Evolutionary conservation across 2,329 filamentous ascomycete species (phyloP), one percentile per base, ranked within the genome.

Genomic region (Teratosphaeria epicoccoides): DNA sequence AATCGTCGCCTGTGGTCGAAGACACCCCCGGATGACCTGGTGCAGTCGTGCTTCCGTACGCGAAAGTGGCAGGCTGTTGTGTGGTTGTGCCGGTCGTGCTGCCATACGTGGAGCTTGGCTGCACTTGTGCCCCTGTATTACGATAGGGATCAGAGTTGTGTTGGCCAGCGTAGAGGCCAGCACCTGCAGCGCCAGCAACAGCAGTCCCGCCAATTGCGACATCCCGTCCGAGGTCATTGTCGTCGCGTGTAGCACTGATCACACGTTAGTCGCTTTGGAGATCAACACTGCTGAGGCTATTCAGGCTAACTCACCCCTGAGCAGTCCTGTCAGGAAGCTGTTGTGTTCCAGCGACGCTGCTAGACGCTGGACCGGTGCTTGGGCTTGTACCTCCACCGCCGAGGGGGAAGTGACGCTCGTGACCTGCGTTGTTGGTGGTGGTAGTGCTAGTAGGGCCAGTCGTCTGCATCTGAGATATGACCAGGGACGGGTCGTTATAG

Each of bases 381-480:
- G 40, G 20, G 25, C n/a, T 28, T 11, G 46, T 50, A 6, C 11
- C 29, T 43, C 45, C 46, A 10, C 70, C 69, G 48, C 69, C 65
- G 12, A 52, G 29, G 4, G 52, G 52, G 37, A 54, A 54, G 12
- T 46, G 12, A 70, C 66, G 47, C 67, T 68, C 52, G 67, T 46
- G 12, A 70, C 66, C 46, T 67, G 68, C 52, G 67, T 70, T 68
- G 20, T 4, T 56, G 67, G 70, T 17, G 65, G 64, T 25, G 61
- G 62, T 28, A 7, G 44, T 25, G 44, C 17, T 46, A 17, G 44
- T 11, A 53, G 66, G 70, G 20, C 24, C 45, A 6, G 25, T 48
- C 46, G 20, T 22, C 22, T 44, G 23, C 12, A 23, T 25, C 4
- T 24, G 24, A 43, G 28, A 46, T 23, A 17, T 43, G 5, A 49